phyloP scores from a whole-genome alignment of 192 early-diverging fungal species.

The Coemansia sp. region DNA sequence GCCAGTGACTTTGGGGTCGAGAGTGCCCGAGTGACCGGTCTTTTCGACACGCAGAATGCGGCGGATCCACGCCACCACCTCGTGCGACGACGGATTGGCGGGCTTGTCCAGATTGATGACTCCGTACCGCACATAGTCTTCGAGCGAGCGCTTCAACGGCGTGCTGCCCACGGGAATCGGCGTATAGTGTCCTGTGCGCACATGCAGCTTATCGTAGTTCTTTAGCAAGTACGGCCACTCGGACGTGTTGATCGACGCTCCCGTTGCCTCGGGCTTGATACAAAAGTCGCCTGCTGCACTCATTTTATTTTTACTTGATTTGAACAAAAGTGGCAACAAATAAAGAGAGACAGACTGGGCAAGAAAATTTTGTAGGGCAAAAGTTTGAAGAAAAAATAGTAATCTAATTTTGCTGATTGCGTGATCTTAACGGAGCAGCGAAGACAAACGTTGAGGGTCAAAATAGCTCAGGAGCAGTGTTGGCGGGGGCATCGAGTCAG shows the following conservation, averaged over 20 bases:
- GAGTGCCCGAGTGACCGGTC: slow-evolving; percentile 97
- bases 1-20: slow-evolving; percentile 99
- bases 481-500: neutral
- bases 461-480: slow-evolving; percentile 22
- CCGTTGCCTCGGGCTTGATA: slow-evolving; percentile 83
- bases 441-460: neutral
- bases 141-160: slow-evolving; percentile 89
- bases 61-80: slow-evolving; percentile 99
- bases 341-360: neutral
- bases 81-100: slow-evolving; percentile 98
- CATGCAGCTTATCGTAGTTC: slow-evolving; percentile 97
- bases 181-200: slow-evolving; percentile 97
- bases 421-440: slow-evolving; percentile 4
- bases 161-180: slow-evolving; percentile 94
- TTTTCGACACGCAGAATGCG: slow-evolving; percentile 97
- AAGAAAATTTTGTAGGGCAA: slow-evolving; percentile 3
- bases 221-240: slow-evolving; percentile 97
- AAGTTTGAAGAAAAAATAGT: slow-evolving; percentile 2
- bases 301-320: slow-evolving; percentile 10
- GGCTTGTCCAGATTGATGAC: slow-evolving; percentile 99
- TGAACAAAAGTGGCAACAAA: neutral
- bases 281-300: slow-evolving; percentile 30
- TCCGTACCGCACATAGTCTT: slow-evolving; percentile 93
- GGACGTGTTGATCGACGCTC: slow-evolving; percentile 84
- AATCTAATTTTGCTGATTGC: neutral